Evolutionary conservation across 2,329 filamentous ascomycete species (phyloP).

Genomic region (Juglanconis oblonga): DNA sequence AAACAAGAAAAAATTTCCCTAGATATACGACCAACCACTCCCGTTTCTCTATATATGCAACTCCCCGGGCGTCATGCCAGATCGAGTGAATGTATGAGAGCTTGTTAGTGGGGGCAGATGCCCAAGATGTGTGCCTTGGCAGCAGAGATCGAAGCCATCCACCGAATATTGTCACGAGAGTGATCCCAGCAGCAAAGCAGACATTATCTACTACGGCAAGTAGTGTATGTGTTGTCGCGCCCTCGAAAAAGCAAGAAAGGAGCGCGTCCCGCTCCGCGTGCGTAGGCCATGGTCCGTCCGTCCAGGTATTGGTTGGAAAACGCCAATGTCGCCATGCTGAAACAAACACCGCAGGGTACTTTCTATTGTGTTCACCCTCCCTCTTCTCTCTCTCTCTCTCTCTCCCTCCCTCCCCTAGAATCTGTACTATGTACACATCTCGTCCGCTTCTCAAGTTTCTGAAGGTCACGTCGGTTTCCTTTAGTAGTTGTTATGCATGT

Average conservation of each 20-base stretch:
- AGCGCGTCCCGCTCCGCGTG: slow-evolving; percentile 3
- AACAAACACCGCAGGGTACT: background rate
- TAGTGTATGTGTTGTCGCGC: background rate
- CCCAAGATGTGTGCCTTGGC: too few species aligned
- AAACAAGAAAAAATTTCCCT: slow-evolving; percentile 12
- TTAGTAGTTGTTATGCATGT: slow-evolving; percentile 32
- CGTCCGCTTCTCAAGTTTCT: background rate
- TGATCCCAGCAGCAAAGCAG: background rate
- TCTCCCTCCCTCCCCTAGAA: background rate
- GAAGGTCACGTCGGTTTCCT: background rate
- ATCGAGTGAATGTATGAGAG: too few species aligned
- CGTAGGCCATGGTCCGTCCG: background rate
- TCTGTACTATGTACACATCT: slow-evolving; percentile 10
- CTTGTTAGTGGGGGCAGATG: too few species aligned
- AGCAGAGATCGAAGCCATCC: too few species aligned
- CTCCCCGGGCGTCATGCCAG: background rate
- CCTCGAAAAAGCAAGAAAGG: slow-evolving; percentile 5
- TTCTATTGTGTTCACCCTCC: background rate
- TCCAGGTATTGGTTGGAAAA: slow-evolving; percentile 9
- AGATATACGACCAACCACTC: slow-evolving; percentile 1
- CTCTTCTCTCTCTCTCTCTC: background rate
- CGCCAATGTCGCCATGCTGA: slow-evolving; percentile 16
- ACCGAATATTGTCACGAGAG: too few species aligned
- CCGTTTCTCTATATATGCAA: slow-evolving; percentile 11
- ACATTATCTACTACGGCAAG: slow-evolving; percentile 13